Percentiles rank a stretch among this genome's conserved stretches.
These are phyloP conservation scores for slime mould (Dictyostelium discoideum) DNA, from an alignment of 78 protist species.

Conservation along the genomic window DNA sequence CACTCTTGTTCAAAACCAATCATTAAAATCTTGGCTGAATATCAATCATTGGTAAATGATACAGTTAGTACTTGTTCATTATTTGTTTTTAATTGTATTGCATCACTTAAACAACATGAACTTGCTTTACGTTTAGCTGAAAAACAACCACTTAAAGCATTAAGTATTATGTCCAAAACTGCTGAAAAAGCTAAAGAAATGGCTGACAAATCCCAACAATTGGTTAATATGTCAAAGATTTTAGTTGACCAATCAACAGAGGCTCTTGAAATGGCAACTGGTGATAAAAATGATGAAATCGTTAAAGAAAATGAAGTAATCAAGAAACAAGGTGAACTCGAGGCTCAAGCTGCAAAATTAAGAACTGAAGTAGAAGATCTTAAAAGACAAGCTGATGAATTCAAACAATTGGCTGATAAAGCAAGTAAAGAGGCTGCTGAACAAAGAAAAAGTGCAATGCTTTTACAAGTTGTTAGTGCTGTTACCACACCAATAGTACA, in stretches of 20 bases:
- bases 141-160: background rate
- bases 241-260: background rate
- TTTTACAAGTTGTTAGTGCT: background rate
- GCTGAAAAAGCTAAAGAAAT: background rate
- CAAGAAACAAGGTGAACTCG: background rate
- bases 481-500: background rate
- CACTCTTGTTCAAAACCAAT: conserved; percentile 5
- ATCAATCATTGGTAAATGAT: conserved; percentile 5
- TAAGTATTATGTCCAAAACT: background rate
- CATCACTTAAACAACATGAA: background rate
- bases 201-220: background rate
- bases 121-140: conserved; percentile 6
- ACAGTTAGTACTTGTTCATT: background rate
- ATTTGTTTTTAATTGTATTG: conserved; percentile 11
- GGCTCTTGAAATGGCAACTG: background rate
- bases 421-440: conserved; percentile 3
- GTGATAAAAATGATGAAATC: background rate
- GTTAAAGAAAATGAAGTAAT: background rate
- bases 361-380: background rate
- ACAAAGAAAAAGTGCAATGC: background rate
- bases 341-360: background rate
- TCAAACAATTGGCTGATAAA: conserved; percentile 4
- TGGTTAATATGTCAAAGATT: background rate
- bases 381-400: background rate
- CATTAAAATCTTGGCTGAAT: background rate